phyloP scores from a whole-genome alignment of 2,329 filamentous ascomycete species.

The Annulohypoxylon truncatum region DNA sequence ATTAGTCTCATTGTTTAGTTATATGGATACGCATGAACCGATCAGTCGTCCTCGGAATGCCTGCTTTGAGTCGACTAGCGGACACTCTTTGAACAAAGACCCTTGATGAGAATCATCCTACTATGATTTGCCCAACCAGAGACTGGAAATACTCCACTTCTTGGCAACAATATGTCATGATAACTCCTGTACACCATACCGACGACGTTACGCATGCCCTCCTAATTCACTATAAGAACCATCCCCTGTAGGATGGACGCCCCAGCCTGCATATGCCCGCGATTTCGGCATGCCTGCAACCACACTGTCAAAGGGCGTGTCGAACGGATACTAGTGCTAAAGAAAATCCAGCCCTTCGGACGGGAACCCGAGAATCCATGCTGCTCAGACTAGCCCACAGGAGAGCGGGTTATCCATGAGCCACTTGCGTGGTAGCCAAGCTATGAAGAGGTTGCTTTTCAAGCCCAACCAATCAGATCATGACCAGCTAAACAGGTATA shows the following conservation, averaged over 20 bases:
- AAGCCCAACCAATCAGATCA: slow-evolving; percentile 24
- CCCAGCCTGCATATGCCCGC: slow-evolving; percentile 19
- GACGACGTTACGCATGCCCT: slow-evolving; percentile 1
- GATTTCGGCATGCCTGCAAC: slow-evolving; percentile 22
- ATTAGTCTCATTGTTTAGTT: not conserved
- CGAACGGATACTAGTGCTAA: slow-evolving; percentile 24
- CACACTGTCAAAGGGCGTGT: slow-evolving; percentile 12
- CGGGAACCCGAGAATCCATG: slow-evolving; percentile 11
- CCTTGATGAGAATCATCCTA: slow-evolving; percentile 3
- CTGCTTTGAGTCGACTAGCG: not conserved
- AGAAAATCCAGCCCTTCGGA: slow-evolving; percentile 30
- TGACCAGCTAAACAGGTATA: not conserved
- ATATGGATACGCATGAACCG: slow-evolving; percentile 6
- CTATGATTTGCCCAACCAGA: not conserved
- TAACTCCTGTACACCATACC: not conserved
- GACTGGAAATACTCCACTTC: slow-evolving; percentile 3
- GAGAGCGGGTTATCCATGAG: slow-evolving; percentile 13
- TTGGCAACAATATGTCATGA: slow-evolving; percentile 4
- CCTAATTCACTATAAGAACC: not conserved
- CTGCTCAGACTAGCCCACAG: slow-evolving; percentile 7
- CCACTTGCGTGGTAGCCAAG: slow-evolving; percentile 3
- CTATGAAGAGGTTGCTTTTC: slow-evolving; percentile 7
- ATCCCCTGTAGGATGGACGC: not conserved
- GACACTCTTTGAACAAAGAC: not conserved
- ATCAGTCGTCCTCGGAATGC: not conserved